A percentile compares a stretch with the other conserved stretches of the same genome.
Evolutionary conservation across 2,329 filamentous ascomycete species (phyloP).

Genomic region (Pestalotiopsis sp.): DNA sequence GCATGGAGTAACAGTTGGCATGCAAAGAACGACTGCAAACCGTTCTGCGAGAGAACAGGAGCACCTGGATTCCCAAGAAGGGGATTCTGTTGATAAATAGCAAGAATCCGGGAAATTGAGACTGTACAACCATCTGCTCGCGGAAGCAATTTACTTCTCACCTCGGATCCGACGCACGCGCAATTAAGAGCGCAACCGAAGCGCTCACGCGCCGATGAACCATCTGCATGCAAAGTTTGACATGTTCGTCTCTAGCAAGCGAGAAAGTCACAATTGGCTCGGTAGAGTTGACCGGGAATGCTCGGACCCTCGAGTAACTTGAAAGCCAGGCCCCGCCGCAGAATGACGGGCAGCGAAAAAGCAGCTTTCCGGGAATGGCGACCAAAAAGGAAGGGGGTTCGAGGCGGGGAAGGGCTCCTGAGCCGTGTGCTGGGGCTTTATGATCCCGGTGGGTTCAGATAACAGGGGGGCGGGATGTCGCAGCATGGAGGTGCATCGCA

Average conservation of each 20-base stretch:
- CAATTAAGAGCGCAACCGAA: not conserved
- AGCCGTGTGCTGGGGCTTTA: not conserved
- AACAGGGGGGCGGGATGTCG: not conserved
- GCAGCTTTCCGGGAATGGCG: not conserved
- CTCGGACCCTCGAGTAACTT: not conserved
- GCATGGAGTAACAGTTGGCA: not conserved
- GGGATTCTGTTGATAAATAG: not conserved
- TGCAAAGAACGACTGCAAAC: not conserved
- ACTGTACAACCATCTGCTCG: not conserved
- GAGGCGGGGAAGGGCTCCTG: not conserved
- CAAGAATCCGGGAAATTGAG: not conserved
- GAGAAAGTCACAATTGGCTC: not conserved
- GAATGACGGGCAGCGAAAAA: not conserved
- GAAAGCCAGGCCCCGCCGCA: not conserved
- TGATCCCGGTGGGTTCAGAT: not conserved
- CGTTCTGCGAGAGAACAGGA: not conserved
- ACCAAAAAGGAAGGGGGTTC: not conserved
- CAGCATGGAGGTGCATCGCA: not conserved
- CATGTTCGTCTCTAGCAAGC: not conserved
- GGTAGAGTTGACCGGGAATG: not conserved
- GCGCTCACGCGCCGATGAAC: not conserved
- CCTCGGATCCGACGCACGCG: not conserved
- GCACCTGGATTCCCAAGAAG: not conserved
- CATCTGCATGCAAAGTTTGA: not conserved
- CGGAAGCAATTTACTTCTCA: not conserved